phyloP scores from a whole-genome alignment of 352 stramenopile species.

The Globisporangium splendens region DNA sequence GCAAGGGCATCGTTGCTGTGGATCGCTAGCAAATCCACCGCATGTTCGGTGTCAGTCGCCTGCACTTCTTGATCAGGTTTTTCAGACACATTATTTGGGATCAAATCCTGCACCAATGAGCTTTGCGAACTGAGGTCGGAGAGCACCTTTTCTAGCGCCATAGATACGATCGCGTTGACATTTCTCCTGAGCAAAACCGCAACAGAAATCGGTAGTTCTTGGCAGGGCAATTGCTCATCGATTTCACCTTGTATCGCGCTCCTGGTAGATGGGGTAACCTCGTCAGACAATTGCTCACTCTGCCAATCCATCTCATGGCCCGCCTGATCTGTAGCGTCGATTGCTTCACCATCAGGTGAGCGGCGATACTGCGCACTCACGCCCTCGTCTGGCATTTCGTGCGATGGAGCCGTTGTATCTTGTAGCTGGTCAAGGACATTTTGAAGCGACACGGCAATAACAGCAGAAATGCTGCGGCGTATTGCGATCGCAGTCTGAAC shows the following conservation, averaged over 20 bases:
- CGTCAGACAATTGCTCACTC: neutral
- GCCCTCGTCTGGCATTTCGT: neutral
- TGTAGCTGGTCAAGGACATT: conserved; percentile 23
- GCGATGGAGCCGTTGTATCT: conserved; percentile 1
- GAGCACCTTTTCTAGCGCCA: conserved; percentile 25
- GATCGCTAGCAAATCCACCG: neutral
- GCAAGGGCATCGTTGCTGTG: neutral
- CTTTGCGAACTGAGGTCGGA: conserved; percentile 12
- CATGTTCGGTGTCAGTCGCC: neutral
- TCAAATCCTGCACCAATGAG: neutral
- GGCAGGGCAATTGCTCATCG: neutral
- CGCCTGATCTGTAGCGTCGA: neutral
- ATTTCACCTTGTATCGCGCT: neutral
- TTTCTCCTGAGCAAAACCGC: conserved; percentile 28
- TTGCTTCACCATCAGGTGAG: neutral
- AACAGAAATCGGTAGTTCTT: conserved; percentile 19
- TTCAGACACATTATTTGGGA: neutral
- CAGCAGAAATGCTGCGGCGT: conserved; percentile 24
- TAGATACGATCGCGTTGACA: conserved; percentile 28
- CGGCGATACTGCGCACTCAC: neutral
- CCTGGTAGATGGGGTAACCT: neutral
- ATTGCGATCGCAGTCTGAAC: conserved; percentile 24
- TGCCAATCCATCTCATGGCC: neutral
- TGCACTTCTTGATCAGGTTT: neutral
- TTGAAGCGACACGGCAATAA: conserved; percentile 28